Evolutionary conservation across 352 stramenopile genomes (phyloP), one percentile per base, ranked within the genome.

Genomic region (Globisporangium splendens): DNA sequence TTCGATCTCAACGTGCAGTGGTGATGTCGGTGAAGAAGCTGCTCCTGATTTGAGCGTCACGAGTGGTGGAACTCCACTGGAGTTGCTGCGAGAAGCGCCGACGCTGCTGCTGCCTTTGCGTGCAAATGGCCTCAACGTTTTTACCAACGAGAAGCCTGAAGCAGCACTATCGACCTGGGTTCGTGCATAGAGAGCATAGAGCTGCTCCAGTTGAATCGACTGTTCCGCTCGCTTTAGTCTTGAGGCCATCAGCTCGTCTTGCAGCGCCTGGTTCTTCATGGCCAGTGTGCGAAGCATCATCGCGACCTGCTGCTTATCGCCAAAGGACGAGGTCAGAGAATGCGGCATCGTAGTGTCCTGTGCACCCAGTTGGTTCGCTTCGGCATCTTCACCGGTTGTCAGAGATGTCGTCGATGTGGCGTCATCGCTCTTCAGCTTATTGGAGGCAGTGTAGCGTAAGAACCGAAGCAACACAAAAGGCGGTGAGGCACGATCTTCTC

Each of bases 201-300:
- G 66, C 38, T 89, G 77, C 21, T 89, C 77, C 5, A 89, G 69
- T 39, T 89, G 79, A 47, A 86, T 81, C 20, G 48, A 69, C 49
- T 85, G 79, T 42, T 89, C 77, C 50, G 79, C 75, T 50, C 77
- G 73, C 54, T 84, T 84, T 7, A 87, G 50, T 11, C 55, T 67
- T 21, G 71, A 86, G 3, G 67, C 57, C 11, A 87, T n/a, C 1
- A 87, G 63, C 43, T 86, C 70, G 0, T 86, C 65, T 24, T 87
- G 66, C 2, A 89, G 55, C 3, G 58, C 8, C 56, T 79, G 60
- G 31, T 86, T 89, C 13, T 62, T 70, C 0, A 52, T 62, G 12
- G 70, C 73, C 3, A 89, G 49, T 17, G 79, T 63, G 0, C 73
- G 72, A 48, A 89, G 60, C 3, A 86, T 52, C 35, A 62, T 28